These are phyloP conservation scores for Teratosphaeria viscida DNA, from an alignment of 2,329 filamentous ascomycete species.

Conservation along the genomic window DNA sequence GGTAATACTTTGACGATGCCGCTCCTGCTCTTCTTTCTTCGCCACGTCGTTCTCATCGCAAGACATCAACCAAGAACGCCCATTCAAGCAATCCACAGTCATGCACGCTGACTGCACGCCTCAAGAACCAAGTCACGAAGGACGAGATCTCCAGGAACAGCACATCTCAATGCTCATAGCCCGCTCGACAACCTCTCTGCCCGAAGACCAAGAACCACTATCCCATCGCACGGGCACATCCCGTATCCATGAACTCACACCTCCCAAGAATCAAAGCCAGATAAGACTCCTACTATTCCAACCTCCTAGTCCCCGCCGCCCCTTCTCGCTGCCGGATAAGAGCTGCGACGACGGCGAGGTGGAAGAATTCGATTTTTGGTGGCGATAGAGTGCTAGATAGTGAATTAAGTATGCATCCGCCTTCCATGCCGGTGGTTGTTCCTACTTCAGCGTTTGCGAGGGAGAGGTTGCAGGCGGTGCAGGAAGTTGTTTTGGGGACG, in stretches of 20 bases:
- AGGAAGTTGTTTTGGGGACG: not conserved
- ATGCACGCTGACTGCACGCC: too few species aligned
- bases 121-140: too few species aligned
- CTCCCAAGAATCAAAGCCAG: not conserved
- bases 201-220: not conserved
- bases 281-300: not conserved
- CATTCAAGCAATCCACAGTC: too few species aligned
- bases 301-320: too few species aligned
- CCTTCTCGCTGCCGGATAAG: too few species aligned
- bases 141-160: too few species aligned
- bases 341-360: too few species aligned
- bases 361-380: too few species aligned
- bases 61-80: too few species aligned
- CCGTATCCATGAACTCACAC: not conserved
- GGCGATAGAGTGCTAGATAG: not conserved
- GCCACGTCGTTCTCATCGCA: too few species aligned
- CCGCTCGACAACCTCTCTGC: not conserved
- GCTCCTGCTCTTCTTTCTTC: too few species aligned
- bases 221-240: not conserved
- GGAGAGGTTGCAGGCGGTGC: not conserved
- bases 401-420: not conserved
- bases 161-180: not conserved
- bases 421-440: not conserved
- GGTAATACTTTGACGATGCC: too few species aligned
- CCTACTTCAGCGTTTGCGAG: not conserved